Conservation (phyloP, 2,329 filamentous ascomycete species). For the Colletotrichum godetiae region DNA sequence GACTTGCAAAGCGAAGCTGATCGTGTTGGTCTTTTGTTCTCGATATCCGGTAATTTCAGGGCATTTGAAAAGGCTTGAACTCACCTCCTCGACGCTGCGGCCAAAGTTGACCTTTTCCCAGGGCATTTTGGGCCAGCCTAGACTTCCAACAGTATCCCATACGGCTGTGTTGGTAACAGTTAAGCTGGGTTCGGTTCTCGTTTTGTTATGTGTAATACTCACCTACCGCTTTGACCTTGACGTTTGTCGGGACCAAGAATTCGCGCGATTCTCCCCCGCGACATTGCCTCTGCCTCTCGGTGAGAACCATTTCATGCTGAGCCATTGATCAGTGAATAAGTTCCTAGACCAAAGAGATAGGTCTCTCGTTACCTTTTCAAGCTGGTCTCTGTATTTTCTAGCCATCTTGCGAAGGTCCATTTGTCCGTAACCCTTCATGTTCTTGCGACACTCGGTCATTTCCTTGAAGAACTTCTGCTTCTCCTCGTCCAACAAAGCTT, state of each 20-base stretch:
- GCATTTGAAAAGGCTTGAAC: rapidly evolving
- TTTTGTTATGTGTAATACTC: background rate
- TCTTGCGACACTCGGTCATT: background rate
- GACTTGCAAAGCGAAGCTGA: constrained; percentile 36
- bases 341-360: background rate
- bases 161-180: constrained; percentile 49
- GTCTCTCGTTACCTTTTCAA: constrained; percentile 8
- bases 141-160: constrained; percentile 61
- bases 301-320: constrained; percentile 27
- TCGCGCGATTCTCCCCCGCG: background rate
- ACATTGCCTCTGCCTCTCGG: background rate
- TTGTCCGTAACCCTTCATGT: background rate
- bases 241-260: background rate
- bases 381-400: background rate
- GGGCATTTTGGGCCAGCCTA: constrained; percentile 45
- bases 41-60: too few relatives aligned
- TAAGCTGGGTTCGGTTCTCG: background rate
- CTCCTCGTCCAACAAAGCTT: background rate
- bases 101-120: constrained; percentile 21
- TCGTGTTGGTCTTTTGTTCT: background rate
- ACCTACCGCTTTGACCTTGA: constrained; percentile 19
- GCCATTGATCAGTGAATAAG: background rate
- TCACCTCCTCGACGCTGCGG: constrained; percentile 28
- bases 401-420: constrained; percentile 20
- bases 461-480: constrained; percentile 9